A percentile compares a stretch with the other conserved stretches of the same genome.
Conservation (phyloP, 169 alveolate species). For the Plasmodium cynomolgi region DNA sequence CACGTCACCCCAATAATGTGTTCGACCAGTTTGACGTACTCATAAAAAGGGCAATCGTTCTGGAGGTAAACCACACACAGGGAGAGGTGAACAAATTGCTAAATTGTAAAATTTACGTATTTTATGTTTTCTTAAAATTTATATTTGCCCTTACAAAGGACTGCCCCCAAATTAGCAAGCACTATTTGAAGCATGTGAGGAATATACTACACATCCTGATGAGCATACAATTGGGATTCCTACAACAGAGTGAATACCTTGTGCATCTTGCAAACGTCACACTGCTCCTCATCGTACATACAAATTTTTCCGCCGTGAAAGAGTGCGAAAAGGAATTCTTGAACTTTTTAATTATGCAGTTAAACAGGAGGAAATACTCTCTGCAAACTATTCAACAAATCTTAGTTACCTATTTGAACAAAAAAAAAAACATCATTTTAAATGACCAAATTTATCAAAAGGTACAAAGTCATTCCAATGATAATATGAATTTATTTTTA, state of each 20-base stretch:
- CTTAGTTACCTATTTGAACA: conserved; percentile 29
- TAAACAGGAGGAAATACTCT: neutral
- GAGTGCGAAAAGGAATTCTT: conserved; percentile 55
- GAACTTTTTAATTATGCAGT: conserved; percentile 57
- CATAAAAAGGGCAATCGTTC: conserved; percentile 19
- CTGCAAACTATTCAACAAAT: conserved; percentile 5
- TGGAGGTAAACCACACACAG: neutral
- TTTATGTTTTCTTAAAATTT: conserved; percentile 9
- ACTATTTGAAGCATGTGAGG: conserved; percentile 21
- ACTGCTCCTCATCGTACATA: conserved; percentile 1
- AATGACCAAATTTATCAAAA: conserved; percentile 56
- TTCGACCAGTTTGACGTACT: conserved; percentile 45
- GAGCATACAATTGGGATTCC: neutral
- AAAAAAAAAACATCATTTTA: conserved; percentile 31
- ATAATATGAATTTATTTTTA: conserved; percentile 64
- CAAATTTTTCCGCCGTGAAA: conserved; percentile 20
- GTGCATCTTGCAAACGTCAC: conserved; percentile 3
- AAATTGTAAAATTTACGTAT: neutral
- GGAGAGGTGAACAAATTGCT: neutral
- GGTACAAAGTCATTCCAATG: conserved; percentile 23
- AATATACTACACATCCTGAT: neutral
- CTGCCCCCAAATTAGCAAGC: neutral
- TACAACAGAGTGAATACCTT: neutral
- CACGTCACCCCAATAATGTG: neutral
- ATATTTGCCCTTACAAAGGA: conserved; percentile 6